Conservation (phyloP, 2,329 filamentous ascomycete species). For the Stachybotrys echinatus region DNA sequence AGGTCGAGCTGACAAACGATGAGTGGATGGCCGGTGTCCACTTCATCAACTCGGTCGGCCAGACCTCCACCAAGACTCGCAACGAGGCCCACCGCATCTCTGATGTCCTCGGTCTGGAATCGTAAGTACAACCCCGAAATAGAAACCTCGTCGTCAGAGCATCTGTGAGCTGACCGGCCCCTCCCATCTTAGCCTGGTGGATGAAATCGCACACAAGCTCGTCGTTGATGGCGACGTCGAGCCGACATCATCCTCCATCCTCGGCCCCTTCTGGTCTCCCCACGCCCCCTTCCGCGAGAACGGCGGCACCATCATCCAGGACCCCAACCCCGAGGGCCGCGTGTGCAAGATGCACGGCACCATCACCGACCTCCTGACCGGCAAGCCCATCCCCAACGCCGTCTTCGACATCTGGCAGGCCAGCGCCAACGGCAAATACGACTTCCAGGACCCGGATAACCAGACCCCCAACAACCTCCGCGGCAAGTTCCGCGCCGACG, state of each 20-base stretch:
- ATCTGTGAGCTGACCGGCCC: too few relatives aligned
- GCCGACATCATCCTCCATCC: constrained; percentile 70
- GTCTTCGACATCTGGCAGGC: constrained; percentile 78
- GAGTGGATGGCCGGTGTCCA: constrained; percentile 74
- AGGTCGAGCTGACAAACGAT: constrained; percentile 69
- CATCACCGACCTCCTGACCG: constrained; percentile 59
- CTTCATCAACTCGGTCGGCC: constrained; percentile 70
- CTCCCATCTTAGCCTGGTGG: constrained; percentile 44
- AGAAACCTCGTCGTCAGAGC: too few relatives aligned
- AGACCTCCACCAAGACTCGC: constrained; percentile 60
- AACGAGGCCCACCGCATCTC: constrained; percentile 72
- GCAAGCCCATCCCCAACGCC: constrained; percentile 60
- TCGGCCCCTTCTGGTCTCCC: constrained; percentile 74
- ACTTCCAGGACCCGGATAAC: constrained; percentile 68
- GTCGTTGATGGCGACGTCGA: constrained; percentile 54
- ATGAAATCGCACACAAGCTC: constrained; percentile 62
- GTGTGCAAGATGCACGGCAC: constrained; percentile 64
- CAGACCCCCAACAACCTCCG: constrained; percentile 70
- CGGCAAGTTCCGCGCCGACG: constrained; percentile 68
- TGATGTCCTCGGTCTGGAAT: constrained; percentile 70
- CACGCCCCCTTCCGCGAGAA: constrained; percentile 66
- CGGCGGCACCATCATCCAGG: constrained; percentile 61
- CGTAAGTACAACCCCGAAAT: constrained; percentile 42
- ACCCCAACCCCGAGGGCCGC: constrained; percentile 52
- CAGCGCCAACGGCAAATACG: constrained; percentile 69